phyloP scores from a whole-genome alignment of 345 rosid species.

The Barbarea vulgaris region DNA sequence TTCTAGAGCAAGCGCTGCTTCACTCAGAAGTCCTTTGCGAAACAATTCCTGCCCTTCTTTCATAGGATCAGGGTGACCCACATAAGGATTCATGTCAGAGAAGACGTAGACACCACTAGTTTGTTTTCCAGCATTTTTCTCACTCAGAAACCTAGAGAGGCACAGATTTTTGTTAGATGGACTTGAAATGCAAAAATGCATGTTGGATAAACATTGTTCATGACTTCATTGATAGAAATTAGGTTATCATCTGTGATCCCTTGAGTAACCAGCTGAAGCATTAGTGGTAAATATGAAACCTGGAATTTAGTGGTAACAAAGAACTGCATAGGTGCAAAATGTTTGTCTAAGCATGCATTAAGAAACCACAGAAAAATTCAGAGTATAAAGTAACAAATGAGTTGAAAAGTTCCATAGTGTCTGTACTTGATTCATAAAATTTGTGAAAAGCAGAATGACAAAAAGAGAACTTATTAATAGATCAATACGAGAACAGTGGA shows the following conservation, averaged over 20 bases:
- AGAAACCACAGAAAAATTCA: conserved; percentile 7
- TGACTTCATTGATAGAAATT: conserved; percentile 3
- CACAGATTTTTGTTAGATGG: conserved; percentile 16
- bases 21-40: conserved; percentile 97
- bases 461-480: conserved; percentile 5
- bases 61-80: conserved; percentile 94
- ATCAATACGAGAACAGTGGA: conserved; percentile 21
- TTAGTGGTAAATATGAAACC: conserved; percentile 2
- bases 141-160: conserved; percentile 63
- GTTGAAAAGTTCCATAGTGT: not conserved
- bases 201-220: conserved; percentile 12
- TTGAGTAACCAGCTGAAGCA: conserved; percentile 5
- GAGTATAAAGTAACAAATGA: not conserved
- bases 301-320: not conserved
- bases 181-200: conserved; percentile 17
- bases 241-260: not conserved
- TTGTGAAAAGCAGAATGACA: conserved; percentile 11
- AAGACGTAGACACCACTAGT: conserved; percentile 92
- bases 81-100: conserved; percentile 99
- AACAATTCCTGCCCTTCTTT: conserved; percentile 97
- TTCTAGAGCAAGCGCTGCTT: conserved; percentile 98
- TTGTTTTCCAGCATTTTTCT: conserved; percentile 66
- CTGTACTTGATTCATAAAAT: not conserved
- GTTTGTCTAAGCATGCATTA: not conserved
- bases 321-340: conserved; percentile 15